Base-by-base conservation (phyloP, 176 grass and related monocot genomes). In the Musa beccarii region DNA sequence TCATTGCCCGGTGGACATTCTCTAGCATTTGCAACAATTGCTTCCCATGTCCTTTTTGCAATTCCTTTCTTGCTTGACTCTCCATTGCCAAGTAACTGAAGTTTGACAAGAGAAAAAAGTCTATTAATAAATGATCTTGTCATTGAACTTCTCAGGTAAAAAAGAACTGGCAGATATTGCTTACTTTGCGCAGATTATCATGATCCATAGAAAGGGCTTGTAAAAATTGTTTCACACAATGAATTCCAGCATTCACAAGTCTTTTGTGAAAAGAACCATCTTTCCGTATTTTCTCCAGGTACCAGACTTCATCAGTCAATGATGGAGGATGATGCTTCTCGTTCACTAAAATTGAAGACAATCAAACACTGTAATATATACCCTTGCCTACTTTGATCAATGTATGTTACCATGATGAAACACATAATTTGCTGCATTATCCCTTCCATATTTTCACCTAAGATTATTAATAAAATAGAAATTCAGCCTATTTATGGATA, bases 271-370 rank as follows among this genome's bases (percentile, higher is more conserved):
- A 53, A 22, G 0, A 0, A 52, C 69, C 69, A 72, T 24, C 21
- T 72, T 72, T 72, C 69, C 49, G 17, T 22, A 72, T 72, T 15
- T 72, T 72, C 4, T 24, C 69, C 28, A 72, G 69, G 69, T 53
- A 3, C 49, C 51, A 53, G 5, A 72, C 69, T 53, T 53, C 51
- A 53, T 72, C 69, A 22, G 43, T 72, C 51, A 72, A 53, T 72
- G 10, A 10, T 53, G 69, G 69, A 53, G 69, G 69, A 72, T 72
- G 69, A 72, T 72, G 69, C 51, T 72, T 72, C 69, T 72, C 17
- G 53, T 53, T 24, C 15, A 11, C 69, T 72, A 11, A 72, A 23
- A 53, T 52, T 72, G 17, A 20, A 53, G n/a, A 43, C 43, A 20
- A 8, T 49, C 12, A 49, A 17, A 17, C 29, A 69, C 9, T 50